Conservation (phyloP, 2,329 filamentous ascomycete genomes). For the Daldinia sp. region DNA sequence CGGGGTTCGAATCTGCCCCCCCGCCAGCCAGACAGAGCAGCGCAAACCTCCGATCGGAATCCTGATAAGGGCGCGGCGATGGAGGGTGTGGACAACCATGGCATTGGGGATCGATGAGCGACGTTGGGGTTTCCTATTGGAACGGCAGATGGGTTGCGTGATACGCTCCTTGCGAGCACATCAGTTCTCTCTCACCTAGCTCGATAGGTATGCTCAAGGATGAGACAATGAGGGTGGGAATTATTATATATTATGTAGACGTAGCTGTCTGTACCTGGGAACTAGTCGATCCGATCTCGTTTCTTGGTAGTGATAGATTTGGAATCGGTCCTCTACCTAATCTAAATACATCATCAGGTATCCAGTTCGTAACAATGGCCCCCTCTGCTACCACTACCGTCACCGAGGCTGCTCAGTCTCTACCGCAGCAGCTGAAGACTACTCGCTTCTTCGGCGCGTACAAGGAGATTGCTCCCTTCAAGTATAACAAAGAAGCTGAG, state of each 20-base stretch:
- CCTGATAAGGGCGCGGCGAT: conserved; percentile 31
- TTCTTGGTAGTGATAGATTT: not conserved
- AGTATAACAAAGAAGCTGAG: conserved; percentile 43
- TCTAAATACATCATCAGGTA: too few relatives aligned
- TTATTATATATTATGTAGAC: conserved; percentile 21
- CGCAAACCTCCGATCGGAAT: conserved; percentile 29
- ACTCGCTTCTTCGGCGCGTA: conserved; percentile 39
- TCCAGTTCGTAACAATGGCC: conserved; percentile 39
- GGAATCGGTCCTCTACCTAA: not conserved
- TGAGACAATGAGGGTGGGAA: not conserved
- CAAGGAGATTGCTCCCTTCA: conserved; percentile 41
- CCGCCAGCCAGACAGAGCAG: conserved; percentile 20
- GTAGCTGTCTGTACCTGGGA: not conserved
- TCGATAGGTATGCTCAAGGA: not conserved
- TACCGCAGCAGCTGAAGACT: conserved; percentile 32
- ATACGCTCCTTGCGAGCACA: conserved; percentile 43
- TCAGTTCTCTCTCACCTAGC: conserved; percentile 38
- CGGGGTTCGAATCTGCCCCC: conserved; percentile 34
- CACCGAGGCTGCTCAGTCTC: conserved; percentile 40
- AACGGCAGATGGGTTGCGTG: conserved; percentile 39
- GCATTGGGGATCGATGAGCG: conserved; percentile 9
- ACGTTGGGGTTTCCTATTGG: conserved; percentile 39
- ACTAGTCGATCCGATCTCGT: not conserved
- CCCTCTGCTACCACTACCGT: conserved; percentile 44
- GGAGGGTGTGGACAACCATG: conserved; percentile 16